These are phyloP conservation scores for Cylindrodendrum hubeiense DNA, from an alignment of 2,329 filamentous ascomycete species.

Conservation along the genomic window DNA sequence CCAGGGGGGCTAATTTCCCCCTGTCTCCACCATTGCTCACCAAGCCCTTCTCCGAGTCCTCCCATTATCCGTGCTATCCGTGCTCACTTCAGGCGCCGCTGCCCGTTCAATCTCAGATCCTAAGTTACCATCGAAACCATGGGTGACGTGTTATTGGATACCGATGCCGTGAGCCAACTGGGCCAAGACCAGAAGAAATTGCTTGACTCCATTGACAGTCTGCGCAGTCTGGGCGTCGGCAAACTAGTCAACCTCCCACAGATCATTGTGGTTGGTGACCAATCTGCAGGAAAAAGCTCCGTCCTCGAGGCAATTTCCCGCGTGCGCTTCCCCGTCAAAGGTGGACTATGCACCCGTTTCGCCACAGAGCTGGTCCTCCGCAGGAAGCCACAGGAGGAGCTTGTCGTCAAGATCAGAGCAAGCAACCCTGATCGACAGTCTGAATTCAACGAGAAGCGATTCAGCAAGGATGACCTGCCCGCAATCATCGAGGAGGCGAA, in stretches of 20 bases:
- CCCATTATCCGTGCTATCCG: neutral
- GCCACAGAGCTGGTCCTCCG: constrained; percentile 72
- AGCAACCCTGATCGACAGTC: neutral
- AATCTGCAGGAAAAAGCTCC: constrained; percentile 74
- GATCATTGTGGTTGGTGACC: constrained; percentile 71
- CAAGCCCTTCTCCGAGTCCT: neutral
- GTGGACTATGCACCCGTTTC: constrained; percentile 72
- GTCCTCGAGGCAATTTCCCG: constrained; percentile 74
- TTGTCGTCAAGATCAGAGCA: neutral
- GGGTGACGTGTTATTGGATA: neutral
- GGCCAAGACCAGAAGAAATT: neutral
- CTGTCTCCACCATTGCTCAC: neutral
- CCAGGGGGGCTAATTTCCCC: too few relatives aligned
- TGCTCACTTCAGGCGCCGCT: neutral
- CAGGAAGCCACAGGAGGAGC: neutral
- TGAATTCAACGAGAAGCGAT: neutral
- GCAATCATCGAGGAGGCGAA: constrained; percentile 56
- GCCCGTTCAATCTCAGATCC: neutral
- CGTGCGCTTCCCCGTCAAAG: constrained; percentile 69
- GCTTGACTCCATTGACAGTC: neutral
- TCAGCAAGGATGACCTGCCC: constrained; percentile 42
- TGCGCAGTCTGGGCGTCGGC: constrained; percentile 40
- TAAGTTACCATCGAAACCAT: neutral
- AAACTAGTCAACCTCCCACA: constrained; percentile 55
- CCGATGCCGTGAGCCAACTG: neutral